Base-by-base conservation (phyloP, 2,329 filamentous ascomycete genomes). In the Dactylellina sp. region DNA sequence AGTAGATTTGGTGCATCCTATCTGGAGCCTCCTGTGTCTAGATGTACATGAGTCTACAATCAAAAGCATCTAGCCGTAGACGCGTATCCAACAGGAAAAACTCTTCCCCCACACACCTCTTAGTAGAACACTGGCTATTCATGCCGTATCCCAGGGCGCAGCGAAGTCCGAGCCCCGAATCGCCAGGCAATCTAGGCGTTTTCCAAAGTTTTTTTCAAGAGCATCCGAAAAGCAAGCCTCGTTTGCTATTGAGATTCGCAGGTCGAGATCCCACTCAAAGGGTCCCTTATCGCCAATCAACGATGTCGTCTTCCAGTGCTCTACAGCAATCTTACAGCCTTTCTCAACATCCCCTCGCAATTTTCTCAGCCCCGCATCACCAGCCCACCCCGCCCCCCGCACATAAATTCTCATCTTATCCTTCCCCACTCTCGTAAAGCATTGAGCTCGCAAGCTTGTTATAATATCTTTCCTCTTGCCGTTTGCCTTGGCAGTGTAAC, bases 311-410 rank as follows among this genome's bases (percentile, higher is more conserved):
- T 55, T 1, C 55, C 56, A 61, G 7, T 28, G 5, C 25, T 61
- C 37, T n/a, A 50, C 24, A 22, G 28, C 11, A 42, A 11, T 14
- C n/a, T 37, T 37, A 42, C 64, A 70, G 14, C 14, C 14, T 3
- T 14, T 22, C 16, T 39, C 39, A 7, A 70, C 22, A 49, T 55
- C 37, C 11, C 25, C 11, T 35, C 32, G 53, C 32, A 70, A 22
- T 20, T 40, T 24, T 16, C 3, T 9, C 32, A 70, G 44, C 11
- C 47, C 40, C n/a, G 16, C 47, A 14, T 61, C 55, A n/a, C 64
- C 55, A 1, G 64, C 55, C 64, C 55, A 68, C 3, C 63, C 53
- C 9, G 56, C 56, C 1, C 64, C 56, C 44, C 25, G 46, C 25
- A 61, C 28, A 32, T 25, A 61, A 20, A 70, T 37, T 22, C 24